Evolutionary conservation across 352 stramenopile species (phyloP), one percentile per base, ranked within the genome.

Genomic region (Pythium graminicola): DNA sequence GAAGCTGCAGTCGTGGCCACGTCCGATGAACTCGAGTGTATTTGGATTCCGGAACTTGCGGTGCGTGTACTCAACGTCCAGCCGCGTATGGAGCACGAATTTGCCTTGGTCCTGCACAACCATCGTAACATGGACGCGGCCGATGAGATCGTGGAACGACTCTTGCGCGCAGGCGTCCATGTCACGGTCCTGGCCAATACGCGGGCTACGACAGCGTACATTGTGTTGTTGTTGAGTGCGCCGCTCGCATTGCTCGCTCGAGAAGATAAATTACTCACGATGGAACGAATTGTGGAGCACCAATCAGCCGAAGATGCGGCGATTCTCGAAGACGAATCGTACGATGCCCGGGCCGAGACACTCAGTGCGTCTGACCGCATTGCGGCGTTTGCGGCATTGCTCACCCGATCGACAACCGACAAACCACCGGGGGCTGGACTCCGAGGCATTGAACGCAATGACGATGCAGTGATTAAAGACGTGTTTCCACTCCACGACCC

Each of bases 11-110:
- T 80, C 2, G 59, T 76, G 13, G 53, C 59, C 13, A 71, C 69
- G 1, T 56, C 62, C 19, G 67, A 80, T 20, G 27, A 40, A 13
- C 58, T 79, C 50, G 73, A 81, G 59, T 81, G 70, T 50, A 33
- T 85, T 11, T 85, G 73, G 71, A 67, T 85, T 16, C 67, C 73
- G 0, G 65, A 74, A 31, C 45, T 80, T 23, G 68, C 76, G 16
- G 57, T 85, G 20, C 71, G 69, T 48, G 72, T 82, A 71, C 71
- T 85, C 50, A 85, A 81, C 53, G 53, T 85, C 19, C 71, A 79
- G 58, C 65, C 73, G 27, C 73, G 73, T 6, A 65, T 85, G 52
- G 71, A 80, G 32, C 63, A 73, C 52, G 73, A 85, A 65, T 85
- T 85, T 45, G 71, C 65, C 27, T 35, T 85, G 2, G 55, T 82